Percentiles rank a stretch among this genome's conserved stretches.
Evolutionary conservation across 345 rosid species (phyloP).

Genomic region (Limnanthes douglasii): DNA sequence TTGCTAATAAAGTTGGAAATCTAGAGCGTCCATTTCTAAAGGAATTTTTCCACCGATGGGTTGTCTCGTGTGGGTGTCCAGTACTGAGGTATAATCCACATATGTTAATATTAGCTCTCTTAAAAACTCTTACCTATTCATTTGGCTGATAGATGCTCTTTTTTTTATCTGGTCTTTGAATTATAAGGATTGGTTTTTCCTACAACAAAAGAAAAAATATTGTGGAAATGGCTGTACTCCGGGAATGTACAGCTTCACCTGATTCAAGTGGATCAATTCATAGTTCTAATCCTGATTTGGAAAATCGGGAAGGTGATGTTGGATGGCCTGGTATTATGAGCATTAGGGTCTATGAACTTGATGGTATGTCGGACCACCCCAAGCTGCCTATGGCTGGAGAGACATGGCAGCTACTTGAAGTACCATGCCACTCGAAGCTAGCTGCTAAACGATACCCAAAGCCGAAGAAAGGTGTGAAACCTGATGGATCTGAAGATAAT

Average conservation of each 20-base stretch:
- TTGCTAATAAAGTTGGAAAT: slow-evolving; percentile 83
- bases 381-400: slow-evolving; percentile 93
- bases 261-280: slow-evolving; percentile 39
- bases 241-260: slow-evolving; percentile 64
- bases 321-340: slow-evolving; percentile 99
- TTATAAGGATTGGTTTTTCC: slow-evolving; percentile 86
- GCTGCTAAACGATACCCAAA: slow-evolving; percentile 88
- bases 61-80: slow-evolving; percentile 80
- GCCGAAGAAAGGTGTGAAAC: slow-evolving; percentile 86
- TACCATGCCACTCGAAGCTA: slow-evolving; percentile 91
- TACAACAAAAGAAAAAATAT: slow-evolving; percentile 90
- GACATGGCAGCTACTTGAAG: slow-evolving; percentile 86
- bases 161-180: slow-evolving; percentile 3
- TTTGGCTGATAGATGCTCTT: slow-evolving; percentile 1
- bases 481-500: slow-evolving; percentile 90
- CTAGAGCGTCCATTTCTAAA: slow-evolving; percentile 94
- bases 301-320: slow-evolving; percentile 67
- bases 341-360: slow-evolving; percentile 81
- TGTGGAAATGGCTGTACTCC: slow-evolving; percentile 82
- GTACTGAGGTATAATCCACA: slow-evolving; percentile 47
- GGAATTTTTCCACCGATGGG: slow-evolving; percentile 94
- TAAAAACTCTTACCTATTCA: slow-evolving; percentile 1
- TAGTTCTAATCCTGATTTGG: slow-evolving; percentile 53
- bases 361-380: slow-evolving; percentile 95
- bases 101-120: slow-evolving; percentile 3